Percentiles rank a stretch among this genome's conserved stretches.
These are phyloP conservation scores for Dipodascopsis uninucleata DNA, from an alignment of 805 yeast genomes.

Conservation along the genomic window DNA sequence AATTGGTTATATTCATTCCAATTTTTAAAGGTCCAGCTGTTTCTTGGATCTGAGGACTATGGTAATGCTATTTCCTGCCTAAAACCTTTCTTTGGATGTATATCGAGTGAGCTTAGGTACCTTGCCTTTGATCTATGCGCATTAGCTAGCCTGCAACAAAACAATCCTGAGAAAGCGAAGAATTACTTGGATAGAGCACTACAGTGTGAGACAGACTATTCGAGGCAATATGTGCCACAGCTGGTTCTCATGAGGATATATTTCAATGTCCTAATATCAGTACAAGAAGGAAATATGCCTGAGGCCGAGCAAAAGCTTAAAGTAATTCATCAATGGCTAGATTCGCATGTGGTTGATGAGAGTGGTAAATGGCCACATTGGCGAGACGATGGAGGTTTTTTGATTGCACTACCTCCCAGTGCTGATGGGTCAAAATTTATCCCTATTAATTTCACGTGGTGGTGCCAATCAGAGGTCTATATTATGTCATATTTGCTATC, in stretches of 20 bases:
- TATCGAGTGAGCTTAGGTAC: slow-evolving; percentile 20
- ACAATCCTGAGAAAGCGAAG: slow-evolving; percentile 5
- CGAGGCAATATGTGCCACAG: slow-evolving; percentile 20
- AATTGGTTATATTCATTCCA: slow-evolving; percentile 21
- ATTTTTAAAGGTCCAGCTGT: slow-evolving; percentile 7
- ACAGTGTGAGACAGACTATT: slow-evolving; percentile 22
- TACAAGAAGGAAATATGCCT: slow-evolving; percentile 1
- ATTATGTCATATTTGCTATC: slow-evolving; percentile 14
- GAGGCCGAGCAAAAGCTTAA: slow-evolving; percentile 5
- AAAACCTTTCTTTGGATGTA: slow-evolving; percentile 11
- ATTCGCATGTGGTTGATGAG: slow-evolving; percentile 4
- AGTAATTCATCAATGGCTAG: slow-evolving; percentile 13
- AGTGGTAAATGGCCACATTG: slow-evolving; percentile 18
- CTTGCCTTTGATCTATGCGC: slow-evolving; percentile 11
- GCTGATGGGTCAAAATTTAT: not conserved
- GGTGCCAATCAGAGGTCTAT: slow-evolving; percentile 18
- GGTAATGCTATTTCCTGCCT: not conserved
- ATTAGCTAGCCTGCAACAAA: slow-evolving; percentile 10
- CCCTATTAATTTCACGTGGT: slow-evolving; percentile 22
- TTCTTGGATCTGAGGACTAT: slow-evolving; percentile 4
- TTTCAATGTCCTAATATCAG: slow-evolving; percentile 5
- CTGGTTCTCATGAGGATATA: slow-evolving; percentile 18
- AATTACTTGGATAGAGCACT: slow-evolving; percentile 11
- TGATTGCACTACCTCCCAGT: slow-evolving; percentile 13
- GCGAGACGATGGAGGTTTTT: slow-evolving; percentile 20